phyloP scores from a whole-genome alignment of 371 early-diverging fungal genomes.

The Circinella minor region DNA sequence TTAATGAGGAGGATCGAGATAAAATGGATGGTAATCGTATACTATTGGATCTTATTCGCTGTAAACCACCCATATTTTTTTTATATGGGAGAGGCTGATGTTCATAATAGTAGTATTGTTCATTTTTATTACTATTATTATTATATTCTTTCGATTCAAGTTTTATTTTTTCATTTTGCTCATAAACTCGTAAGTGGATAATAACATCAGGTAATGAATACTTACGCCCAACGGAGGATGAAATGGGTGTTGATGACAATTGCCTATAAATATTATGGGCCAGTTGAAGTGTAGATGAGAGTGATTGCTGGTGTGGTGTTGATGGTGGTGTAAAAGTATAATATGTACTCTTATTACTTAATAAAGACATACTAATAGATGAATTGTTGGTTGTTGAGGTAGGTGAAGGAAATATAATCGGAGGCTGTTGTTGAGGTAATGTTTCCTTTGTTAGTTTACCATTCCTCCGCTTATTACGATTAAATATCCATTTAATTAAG shows the following conservation, averaged over 20 bases:
- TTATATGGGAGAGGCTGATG: too few relatives aligned
- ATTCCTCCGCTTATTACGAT: background rate
- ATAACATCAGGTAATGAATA: background rate
- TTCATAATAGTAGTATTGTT: too few relatives aligned
- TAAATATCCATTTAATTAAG: background rate
- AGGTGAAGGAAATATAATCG: background rate
- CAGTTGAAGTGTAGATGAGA: background rate
- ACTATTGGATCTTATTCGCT: background rate
- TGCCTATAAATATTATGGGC: background rate
- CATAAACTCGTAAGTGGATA: background rate
- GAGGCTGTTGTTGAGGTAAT: background rate
- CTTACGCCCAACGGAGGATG: background rate
- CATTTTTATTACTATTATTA: too few relatives aligned
- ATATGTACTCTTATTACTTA: background rate
- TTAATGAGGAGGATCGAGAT: background rate
- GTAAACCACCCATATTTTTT: background rate
- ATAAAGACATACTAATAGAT: background rate
- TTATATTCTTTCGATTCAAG: too few relatives aligned
- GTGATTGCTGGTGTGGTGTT: background rate
- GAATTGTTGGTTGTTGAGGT: background rate
- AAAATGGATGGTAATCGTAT: conserved; percentile 1
- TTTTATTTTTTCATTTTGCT: background rate
- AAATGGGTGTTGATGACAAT: background rate
- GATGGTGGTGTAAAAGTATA: too few relatives aligned
- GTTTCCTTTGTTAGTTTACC: background rate